Percentiles rank a stretch among this genome's conserved stretches.
Conservation (phyloP, 2,329 filamentous ascomycete genomes). For the Cryphonectria parasitica region DNA sequence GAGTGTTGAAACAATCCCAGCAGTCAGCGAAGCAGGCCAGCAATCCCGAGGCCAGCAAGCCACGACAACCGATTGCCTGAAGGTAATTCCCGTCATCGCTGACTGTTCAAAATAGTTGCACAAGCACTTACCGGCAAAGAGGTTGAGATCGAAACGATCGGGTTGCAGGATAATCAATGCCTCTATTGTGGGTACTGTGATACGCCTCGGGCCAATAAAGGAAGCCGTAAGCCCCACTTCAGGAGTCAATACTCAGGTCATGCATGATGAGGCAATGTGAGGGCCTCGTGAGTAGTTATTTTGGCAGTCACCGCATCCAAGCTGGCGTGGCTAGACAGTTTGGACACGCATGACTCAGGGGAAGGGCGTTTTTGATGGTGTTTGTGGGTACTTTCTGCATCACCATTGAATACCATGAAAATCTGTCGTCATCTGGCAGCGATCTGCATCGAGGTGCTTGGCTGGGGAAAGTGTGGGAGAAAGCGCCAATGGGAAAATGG, state of each 20-base stretch:
- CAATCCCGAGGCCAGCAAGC: background rate
- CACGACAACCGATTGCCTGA: background rate
- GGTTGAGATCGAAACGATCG: background rate
- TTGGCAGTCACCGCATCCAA: conserved; percentile 21
- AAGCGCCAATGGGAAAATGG: background rate
- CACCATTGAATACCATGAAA: background rate
- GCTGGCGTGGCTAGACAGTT: conserved; percentile 13
- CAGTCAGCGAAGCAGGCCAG: conserved; percentile 3
- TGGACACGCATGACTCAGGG: conserved; percentile 8
- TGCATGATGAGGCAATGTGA: conserved; percentile 26
- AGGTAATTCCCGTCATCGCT: background rate
- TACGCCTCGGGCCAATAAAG: too few species aligned
- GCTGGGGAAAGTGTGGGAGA: conserved; percentile 12
- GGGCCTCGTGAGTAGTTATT: conserved; percentile 27
- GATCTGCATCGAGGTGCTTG: conserved; percentile 17
- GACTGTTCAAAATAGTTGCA: background rate
- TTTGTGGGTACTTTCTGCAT: background rate
- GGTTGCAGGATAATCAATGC: background rate
- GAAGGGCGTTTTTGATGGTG: too few species aligned
- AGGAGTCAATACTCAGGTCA: background rate
- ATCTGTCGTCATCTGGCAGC: conserved; percentile 26
- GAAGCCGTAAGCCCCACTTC: background rate
- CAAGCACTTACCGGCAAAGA: background rate
- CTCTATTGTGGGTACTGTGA: background rate
- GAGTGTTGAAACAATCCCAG: conserved; percentile 6